Base-by-base conservation (phyloP, 306 rosid genomes). In the Purshia tridentata region DNA sequence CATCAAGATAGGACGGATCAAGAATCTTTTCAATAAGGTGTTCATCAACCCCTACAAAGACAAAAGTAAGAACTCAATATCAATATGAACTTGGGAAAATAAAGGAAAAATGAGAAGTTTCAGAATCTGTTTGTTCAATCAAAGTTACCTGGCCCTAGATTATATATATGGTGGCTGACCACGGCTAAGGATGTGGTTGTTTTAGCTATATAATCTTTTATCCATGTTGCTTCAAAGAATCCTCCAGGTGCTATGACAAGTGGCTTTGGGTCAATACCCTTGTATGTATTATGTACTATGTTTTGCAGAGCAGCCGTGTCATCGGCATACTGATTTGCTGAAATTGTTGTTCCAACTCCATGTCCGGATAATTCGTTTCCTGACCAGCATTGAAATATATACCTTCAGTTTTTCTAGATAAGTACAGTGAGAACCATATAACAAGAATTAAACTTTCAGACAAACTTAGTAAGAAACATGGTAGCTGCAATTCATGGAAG, bases 181-280 rank as follows among this genome's bases (percentile, higher is more conserved):
- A 81, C 90, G 78, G 90, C 90, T 13, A 81, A 16, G 4, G 81
- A 54, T 58, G 72, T 71, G 2, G 80, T 77, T 16, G 96, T 77
- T 81, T 84, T 89, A 40, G 40, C 78, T 8, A 81, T 11, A 49
- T 89, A 88, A 65, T 87, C 87, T 70, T 76, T 59, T 83, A 88
- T 89, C 99, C 99, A 94, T 45, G 63, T 45, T 61, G 82, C 78
- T 47, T 91, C 99, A 68, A 81, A 94, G 87, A 91, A 94, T 51
- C 99, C 99, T 53, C 97, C 99, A 11, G 99, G 99, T 39, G 96
- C 89, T 58, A 94, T 77, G 56, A 87, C 79, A 45, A 91, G 82
- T 9, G 99, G 98, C 84, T 89, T 94, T 12, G 82, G 83, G 50
- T 76, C 70, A 23, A 83, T 48, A 16, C 48, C 83, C 52, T 40